Conservation (phyloP, 148 eudicot genomes). For the Amaranthus cruentus region DNA sequence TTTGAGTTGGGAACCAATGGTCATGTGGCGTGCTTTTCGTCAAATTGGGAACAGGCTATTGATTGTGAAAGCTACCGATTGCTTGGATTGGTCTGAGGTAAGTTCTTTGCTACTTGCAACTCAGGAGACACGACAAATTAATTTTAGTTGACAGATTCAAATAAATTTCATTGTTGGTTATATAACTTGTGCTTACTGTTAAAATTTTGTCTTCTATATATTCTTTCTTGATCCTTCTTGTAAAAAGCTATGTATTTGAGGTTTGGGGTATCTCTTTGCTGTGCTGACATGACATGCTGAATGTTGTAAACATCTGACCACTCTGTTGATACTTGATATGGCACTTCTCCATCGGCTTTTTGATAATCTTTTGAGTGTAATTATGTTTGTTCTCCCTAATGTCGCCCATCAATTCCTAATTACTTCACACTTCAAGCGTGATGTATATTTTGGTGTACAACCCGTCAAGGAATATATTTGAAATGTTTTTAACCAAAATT, state of each 20-base stretch:
- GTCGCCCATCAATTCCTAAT: too few relatives aligned
- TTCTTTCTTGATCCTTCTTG: neutral
- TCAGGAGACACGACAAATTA: neutral
- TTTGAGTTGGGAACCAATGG: constrained; percentile 74
- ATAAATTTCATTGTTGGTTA: neutral
- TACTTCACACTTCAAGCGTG: too few relatives aligned
- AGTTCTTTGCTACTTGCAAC: constrained; percentile 4
- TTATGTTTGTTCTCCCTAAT: too few relatives aligned
- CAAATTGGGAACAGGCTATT: constrained; percentile 26
- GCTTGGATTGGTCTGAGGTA: constrained; percentile 67
- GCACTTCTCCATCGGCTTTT: too few relatives aligned
- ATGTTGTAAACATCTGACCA: neutral
- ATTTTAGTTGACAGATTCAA: too few relatives aligned
- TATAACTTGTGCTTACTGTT: neutral
- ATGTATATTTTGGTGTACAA: too few relatives aligned
- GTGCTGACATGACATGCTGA: neutral
- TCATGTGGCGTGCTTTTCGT: constrained; percentile 78
- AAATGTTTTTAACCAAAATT: too few relatives aligned
- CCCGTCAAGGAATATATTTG: too few relatives aligned
- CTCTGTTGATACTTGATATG: too few relatives aligned
- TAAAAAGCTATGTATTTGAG: neutral
- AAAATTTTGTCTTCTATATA: neutral
- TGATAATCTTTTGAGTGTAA: too few relatives aligned
- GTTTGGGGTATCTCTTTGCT: neutral
- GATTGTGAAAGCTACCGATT: constrained; percentile 49